Conservation (phyloP, 202 grass and related monocot species). For the Saccharum hybrid region DNA sequence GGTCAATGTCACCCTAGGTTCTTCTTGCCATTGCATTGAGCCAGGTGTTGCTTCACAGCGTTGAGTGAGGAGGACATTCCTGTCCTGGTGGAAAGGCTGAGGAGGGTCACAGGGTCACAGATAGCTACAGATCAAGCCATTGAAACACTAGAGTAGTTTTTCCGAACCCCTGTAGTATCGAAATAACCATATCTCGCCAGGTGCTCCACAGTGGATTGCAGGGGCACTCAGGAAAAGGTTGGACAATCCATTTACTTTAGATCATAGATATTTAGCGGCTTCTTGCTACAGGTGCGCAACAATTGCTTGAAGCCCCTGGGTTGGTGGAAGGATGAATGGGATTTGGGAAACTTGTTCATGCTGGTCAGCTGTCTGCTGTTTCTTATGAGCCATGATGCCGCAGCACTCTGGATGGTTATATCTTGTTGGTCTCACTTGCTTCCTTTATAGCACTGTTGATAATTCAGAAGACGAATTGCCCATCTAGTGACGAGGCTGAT, state of each 20-base stretch:
- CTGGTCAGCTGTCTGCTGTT: not conserved
- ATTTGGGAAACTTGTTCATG: slow-evolving; percentile 28
- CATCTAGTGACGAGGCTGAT: slow-evolving; percentile 16
- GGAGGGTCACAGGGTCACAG: slow-evolving; percentile 64
- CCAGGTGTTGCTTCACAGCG: slow-evolving; percentile 89
- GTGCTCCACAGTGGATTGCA: slow-evolving; percentile 1
- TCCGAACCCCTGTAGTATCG: not conserved
- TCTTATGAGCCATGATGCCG: not conserved
- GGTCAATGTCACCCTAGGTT: slow-evolving; percentile 88
- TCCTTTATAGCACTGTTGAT: slow-evolving; percentile 24
- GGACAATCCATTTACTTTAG: not conserved
- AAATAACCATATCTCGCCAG: slow-evolving; percentile 25
- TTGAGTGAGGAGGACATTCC: slow-evolving; percentile 81
- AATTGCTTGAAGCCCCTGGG: slow-evolving; percentile 6
- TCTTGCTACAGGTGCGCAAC: not conserved
- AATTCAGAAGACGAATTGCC: slow-evolving; percentile 29
- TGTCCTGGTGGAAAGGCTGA: slow-evolving; percentile 81
- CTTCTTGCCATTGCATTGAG: slow-evolving; percentile 97
- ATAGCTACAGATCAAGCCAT: slow-evolving; percentile 40
- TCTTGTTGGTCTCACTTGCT: slow-evolving; percentile 20
- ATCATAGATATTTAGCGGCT: not conserved
- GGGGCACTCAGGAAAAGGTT: slow-evolving; percentile 1
- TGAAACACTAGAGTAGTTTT: not conserved
- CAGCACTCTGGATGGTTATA: slow-evolving; percentile 26
- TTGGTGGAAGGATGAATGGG: not conserved